These are phyloP conservation scores for Groenewaldozyma sp. DNA, from an alignment of 1,139 yeast genomes.

Conservation along the genomic window DNA sequence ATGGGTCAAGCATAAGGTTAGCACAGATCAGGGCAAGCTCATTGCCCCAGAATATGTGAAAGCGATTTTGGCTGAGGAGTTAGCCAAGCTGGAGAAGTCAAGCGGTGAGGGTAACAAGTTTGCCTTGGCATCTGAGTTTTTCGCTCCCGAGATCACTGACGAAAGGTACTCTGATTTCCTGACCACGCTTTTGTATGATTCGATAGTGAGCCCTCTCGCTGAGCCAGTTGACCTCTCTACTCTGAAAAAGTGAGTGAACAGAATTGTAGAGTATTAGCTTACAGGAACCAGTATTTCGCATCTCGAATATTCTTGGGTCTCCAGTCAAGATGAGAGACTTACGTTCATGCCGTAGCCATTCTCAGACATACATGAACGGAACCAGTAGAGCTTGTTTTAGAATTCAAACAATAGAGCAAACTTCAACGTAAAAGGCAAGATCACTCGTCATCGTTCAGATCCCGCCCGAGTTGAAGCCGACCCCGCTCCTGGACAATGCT, in stretches of 20 bases:
- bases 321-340: no score
- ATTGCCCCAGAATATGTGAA: slow-evolving; percentile 49
- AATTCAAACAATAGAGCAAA: no score
- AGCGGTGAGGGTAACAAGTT: slow-evolving; percentile 47
- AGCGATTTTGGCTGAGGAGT: slow-evolving; percentile 52
- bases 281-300: no score
- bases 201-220: slow-evolving; percentile 6
- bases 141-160: slow-evolving; percentile 58
- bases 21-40: slow-evolving; percentile 42
- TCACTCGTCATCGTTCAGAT: no score
- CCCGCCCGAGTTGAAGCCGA: no score
- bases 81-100: slow-evolving; percentile 40
- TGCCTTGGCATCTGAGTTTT: slow-evolving; percentile 45
- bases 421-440: no score
- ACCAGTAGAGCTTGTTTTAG: no score
- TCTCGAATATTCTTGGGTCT: no score
- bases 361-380: no score
- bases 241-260: background rate
- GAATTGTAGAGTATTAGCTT: no score
- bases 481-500: no score
- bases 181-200: slow-evolving; percentile 40
- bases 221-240: slow-evolving; percentile 3
- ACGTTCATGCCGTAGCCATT: no score
- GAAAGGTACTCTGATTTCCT: slow-evolving; percentile 56
- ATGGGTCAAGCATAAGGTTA: slow-evolving; percentile 68